A percentile compares a stretch with the other conserved stretches of the same genome.
phyloP scores from a whole-genome alignment of 148 eudicot species.

The Cornus suecica region DNA sequence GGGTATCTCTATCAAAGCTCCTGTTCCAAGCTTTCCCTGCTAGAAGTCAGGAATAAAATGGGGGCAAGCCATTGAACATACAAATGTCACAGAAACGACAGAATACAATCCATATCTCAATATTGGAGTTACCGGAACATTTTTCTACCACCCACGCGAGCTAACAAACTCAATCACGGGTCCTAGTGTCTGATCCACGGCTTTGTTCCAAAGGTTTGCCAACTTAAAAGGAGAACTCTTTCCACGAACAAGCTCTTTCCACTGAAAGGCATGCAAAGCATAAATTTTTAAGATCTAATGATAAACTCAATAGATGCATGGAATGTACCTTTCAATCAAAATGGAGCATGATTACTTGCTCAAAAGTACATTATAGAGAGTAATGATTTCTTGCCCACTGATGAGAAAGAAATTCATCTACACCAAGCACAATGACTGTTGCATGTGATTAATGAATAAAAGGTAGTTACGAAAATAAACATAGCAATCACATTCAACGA shows the following conservation, averaged over 20 bases:
- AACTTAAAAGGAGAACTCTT: slow-evolving; percentile 40
- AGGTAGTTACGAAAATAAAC: too few relatives aligned
- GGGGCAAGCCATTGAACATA: background rate
- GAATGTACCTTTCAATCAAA: background rate
- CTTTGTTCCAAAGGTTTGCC: slow-evolving; percentile 74
- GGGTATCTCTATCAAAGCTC: background rate
- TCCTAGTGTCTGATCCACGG: slow-evolving; percentile 61
- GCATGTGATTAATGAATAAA: too few relatives aligned
- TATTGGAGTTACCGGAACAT: background rate
- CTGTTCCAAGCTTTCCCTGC: background rate
- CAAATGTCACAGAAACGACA: background rate
- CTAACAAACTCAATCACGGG: slow-evolving; percentile 54
- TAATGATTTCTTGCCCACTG: too few relatives aligned
- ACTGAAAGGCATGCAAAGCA: slow-evolving; percentile 32
- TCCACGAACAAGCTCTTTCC: slow-evolving; percentile 38
- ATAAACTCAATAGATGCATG: background rate
- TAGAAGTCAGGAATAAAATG: background rate
- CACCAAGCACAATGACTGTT: too few relatives aligned
- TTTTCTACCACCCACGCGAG: slow-evolving; percentile 68
- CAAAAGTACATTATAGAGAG: too few relatives aligned
- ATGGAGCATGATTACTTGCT: background rate
- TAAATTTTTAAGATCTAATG: background rate
- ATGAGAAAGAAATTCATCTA: too few relatives aligned
- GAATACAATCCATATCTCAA: background rate
- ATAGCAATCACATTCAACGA: too few relatives aligned